These are phyloP conservation scores for Verticillium longisporum DNA, from an alignment of 2,329 filamentous ascomycete genomes.

Conservation along the genomic window DNA sequence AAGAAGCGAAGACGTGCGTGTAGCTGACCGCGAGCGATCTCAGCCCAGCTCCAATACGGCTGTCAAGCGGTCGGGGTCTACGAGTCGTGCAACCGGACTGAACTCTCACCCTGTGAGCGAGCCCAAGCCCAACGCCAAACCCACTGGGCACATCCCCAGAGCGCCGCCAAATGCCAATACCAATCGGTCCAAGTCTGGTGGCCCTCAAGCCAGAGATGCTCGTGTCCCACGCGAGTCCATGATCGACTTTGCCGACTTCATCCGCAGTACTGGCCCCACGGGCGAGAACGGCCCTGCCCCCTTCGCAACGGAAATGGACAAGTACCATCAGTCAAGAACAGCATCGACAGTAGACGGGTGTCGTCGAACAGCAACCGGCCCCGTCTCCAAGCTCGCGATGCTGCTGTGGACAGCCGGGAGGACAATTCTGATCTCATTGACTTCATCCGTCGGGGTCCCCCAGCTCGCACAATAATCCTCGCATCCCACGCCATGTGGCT, in stretches of 20 bases:
- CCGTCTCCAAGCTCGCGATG: slow-evolving; percentile 65
- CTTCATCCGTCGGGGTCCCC: slow-evolving; percentile 85
- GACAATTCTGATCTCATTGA: slow-evolving; percentile 86
- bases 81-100: slow-evolving; percentile 26
- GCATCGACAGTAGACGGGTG: slow-evolving; percentile 29
- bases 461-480: slow-evolving; percentile 53
- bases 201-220: slow-evolving; percentile 59
- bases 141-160: slow-evolving; percentile 19
- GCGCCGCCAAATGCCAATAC: slow-evolving; percentile 22
- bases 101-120: slow-evolving; percentile 27
- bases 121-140: slow-evolving; percentile 9
- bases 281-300: slow-evolving; percentile 28
- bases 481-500: slow-evolving; percentile 76
- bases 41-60: slow-evolving; percentile 39
- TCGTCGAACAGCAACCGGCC: slow-evolving; percentile 34
- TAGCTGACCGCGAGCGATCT: slow-evolving; percentile 31
- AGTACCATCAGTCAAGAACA: slow-evolving; percentile 24
- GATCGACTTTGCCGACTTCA: slow-evolving; percentile 82
- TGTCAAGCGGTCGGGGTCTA: slow-evolving; percentile 25
- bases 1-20: slow-evolving; percentile 40
- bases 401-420: slow-evolving; percentile 52
- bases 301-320: slow-evolving; percentile 26
- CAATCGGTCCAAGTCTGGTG: slow-evolving; percentile 23
- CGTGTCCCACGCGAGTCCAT: slow-evolving; percentile 64
- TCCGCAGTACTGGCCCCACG: slow-evolving; percentile 75